Evolutionary conservation across 2,329 filamentous ascomycete genomes (phyloP).

Genomic region (Torrubiella hemipterigena): DNA sequence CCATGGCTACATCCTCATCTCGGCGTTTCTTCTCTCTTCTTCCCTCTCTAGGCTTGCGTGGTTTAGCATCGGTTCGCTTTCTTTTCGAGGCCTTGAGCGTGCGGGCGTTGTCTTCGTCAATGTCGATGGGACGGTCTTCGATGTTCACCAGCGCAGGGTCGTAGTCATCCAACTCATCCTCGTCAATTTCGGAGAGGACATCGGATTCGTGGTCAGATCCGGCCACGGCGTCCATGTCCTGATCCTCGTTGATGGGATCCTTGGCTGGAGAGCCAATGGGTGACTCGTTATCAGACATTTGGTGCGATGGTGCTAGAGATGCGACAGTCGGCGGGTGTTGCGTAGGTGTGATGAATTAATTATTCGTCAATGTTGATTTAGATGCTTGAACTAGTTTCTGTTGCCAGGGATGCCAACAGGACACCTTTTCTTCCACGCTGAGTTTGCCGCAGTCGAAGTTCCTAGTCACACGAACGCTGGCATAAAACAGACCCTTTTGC

Average conservation of each 20-base stretch:
- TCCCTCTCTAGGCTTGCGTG: slow-evolving; percentile 66
- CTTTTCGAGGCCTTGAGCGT: slow-evolving; percentile 54
- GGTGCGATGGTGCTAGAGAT: no score
- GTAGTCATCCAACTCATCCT: slow-evolving; percentile 59
- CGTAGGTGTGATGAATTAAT: no score
- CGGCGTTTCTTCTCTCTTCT: slow-evolving; percentile 54
- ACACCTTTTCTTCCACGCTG: no score
- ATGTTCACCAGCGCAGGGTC: slow-evolving; percentile 52
- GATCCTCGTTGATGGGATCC: slow-evolving; percentile 25
- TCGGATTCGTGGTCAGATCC: slow-evolving; percentile 45
- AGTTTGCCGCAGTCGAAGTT: no score
- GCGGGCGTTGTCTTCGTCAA: slow-evolving; percentile 53
- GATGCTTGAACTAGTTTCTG: no score
- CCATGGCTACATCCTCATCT: slow-evolving; percentile 34
- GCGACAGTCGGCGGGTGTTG: no score
- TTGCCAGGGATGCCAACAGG: no score
- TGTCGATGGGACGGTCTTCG: slow-evolving; percentile 52
- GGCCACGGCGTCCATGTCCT: slow-evolving; percentile 27
- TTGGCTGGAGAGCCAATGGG: slow-evolving; percentile 23
- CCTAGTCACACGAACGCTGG: no score
- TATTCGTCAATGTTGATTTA: no score
- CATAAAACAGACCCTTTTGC: no score
- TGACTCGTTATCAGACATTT: slow-evolving; percentile 38
- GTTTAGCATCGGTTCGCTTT: slow-evolving; percentile 52
- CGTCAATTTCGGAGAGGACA: slow-evolving; percentile 55